Percentiles rank a stretch among this genome's conserved stretches.
phyloP scores from a whole-genome alignment of 768 basidiomycete genomes.

The Suillus occidentalis region DNA sequence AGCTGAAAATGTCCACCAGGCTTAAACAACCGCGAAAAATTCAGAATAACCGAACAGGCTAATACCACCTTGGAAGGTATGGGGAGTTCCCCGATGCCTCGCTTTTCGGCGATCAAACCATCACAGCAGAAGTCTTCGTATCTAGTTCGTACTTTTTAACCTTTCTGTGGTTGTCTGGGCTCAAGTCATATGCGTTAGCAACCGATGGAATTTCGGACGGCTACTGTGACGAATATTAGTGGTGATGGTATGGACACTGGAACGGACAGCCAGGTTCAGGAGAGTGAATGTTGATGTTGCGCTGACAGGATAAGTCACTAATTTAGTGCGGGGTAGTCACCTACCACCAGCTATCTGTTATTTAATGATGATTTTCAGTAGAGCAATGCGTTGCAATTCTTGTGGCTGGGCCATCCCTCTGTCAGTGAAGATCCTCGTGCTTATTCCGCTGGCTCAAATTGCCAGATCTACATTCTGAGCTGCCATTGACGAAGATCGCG shows the following conservation, averaged over 20 bases:
- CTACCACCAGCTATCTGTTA: too few relatives aligned
- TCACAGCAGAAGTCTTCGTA: background rate
- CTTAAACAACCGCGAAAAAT: slow-evolving; percentile 2
- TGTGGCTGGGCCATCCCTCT: too few relatives aligned
- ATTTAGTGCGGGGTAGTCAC: too few relatives aligned
- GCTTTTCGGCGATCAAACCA: background rate
- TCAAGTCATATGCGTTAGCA: background rate
- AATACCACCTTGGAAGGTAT: background rate
- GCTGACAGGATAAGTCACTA: too few relatives aligned
- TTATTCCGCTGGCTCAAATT: too few relatives aligned
- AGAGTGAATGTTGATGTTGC: background rate
- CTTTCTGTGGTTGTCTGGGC: background rate
- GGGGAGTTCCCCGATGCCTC: background rate
- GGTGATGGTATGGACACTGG: background rate
- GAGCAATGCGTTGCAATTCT: background rate
- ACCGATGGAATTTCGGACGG: background rate
- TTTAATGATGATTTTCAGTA: too few relatives aligned
- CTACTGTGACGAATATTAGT: background rate
- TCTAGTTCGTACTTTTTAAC: too few relatives aligned
- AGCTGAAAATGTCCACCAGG: background rate
- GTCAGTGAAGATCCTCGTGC: too few relatives aligned
- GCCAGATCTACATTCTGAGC: too few relatives aligned
- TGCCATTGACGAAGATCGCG: too few relatives aligned
- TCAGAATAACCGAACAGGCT: background rate
- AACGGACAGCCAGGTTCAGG: background rate